These are phyloP conservation scores for Daldinia concentrica DNA, from an alignment of 495 filamentous ascomycete species.

Conservation along the genomic window DNA sequence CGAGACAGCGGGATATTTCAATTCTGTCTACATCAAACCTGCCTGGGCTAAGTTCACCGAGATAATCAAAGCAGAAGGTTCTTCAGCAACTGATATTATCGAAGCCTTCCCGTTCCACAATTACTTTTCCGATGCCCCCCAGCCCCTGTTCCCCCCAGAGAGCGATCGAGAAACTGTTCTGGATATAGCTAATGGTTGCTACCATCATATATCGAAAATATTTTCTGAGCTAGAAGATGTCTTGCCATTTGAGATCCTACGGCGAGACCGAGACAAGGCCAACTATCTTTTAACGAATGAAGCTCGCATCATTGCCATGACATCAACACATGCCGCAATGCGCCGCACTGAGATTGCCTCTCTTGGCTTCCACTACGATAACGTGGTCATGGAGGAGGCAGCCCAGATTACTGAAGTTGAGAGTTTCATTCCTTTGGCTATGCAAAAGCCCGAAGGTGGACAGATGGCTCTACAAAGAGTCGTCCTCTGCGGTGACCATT, in stretches of 20 bases:
- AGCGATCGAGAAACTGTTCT: constrained; percentile 72
- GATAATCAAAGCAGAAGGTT: constrained; percentile 57
- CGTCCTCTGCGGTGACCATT: constrained; percentile 93
- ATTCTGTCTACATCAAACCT: constrained; percentile 86
- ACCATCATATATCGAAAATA: constrained; percentile 89
- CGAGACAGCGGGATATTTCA: constrained; percentile 97
- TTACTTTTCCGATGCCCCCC: constrained; percentile 89
- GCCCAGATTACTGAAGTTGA: constrained; percentile 98
- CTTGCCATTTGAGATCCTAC: constrained; percentile 92
- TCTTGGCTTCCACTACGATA: constrained; percentile 96
- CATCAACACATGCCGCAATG: constrained; percentile 98
- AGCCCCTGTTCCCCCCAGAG: constrained; percentile 77
- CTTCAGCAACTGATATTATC: constrained; percentile 67
- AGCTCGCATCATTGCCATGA: constrained; percentile 97
- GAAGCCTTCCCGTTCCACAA: constrained; percentile 87
- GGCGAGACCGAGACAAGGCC: constrained; percentile 85
- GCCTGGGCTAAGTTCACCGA: constrained; percentile 89
- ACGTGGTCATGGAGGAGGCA: constrained; percentile 98
- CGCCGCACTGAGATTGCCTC: constrained; percentile 88
- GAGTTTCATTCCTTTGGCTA: constrained; percentile 90
- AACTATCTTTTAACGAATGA: constrained; percentile 97
- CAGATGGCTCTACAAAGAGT: constrained; percentile 82
- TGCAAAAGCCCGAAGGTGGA: constrained; percentile 83
- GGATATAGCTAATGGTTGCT: constrained; percentile 85
- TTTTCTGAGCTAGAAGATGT: constrained; percentile 95